phyloP scores from a whole-genome alignment of 768 basidiomycete genomes.

The Russula ochroleuca region DNA sequence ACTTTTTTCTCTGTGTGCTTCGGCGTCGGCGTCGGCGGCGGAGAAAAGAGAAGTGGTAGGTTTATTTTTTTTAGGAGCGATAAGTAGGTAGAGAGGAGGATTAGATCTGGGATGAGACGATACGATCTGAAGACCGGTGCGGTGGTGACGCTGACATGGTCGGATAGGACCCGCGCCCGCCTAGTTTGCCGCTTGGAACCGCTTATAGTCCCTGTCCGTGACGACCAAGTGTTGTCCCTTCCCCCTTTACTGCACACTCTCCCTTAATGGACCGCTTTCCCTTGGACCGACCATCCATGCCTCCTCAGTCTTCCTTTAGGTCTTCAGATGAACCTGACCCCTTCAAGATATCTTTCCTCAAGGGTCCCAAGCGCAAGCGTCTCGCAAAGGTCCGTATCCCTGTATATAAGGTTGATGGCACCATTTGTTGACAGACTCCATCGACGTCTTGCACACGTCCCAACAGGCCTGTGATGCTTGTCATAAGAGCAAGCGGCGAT shows the following conservation, averaged over 20 bases:
- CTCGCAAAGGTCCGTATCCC: slow-evolving; percentile 43
- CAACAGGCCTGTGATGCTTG: slow-evolving; percentile 73
- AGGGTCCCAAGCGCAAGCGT: slow-evolving; percentile 51
- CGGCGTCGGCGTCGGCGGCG: slow-evolving; percentile 12
- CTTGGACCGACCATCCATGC: slow-evolving; percentile 1
- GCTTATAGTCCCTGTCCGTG: slow-evolving; percentile 21
- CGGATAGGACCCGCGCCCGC: slow-evolving; percentile 9
- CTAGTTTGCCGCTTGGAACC: slow-evolving; percentile 22
- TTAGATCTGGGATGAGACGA: slow-evolving; percentile 10
- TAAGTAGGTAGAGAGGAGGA: neutral
- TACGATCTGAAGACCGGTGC: slow-evolving; percentile 13
- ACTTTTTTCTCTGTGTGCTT: neutral
- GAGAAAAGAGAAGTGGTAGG: neutral
- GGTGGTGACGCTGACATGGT: slow-evolving; percentile 17
- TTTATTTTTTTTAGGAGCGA: neutral
- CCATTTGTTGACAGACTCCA: neutral
- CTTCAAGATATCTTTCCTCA: slow-evolving; percentile 43
- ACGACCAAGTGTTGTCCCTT: slow-evolving; percentile 3
- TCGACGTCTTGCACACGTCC: neutral
- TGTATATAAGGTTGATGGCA: neutral
- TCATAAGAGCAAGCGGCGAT: slow-evolving; percentile 80
- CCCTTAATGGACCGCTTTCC: slow-evolving; percentile 20
- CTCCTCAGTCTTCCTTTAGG: slow-evolving; percentile 15
- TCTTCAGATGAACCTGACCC: slow-evolving; percentile 33
- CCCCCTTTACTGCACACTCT: neutral